Conservation (phyloP, 495 filamentous ascomycete species). For the Parachaetomium inaequale region DNA sequence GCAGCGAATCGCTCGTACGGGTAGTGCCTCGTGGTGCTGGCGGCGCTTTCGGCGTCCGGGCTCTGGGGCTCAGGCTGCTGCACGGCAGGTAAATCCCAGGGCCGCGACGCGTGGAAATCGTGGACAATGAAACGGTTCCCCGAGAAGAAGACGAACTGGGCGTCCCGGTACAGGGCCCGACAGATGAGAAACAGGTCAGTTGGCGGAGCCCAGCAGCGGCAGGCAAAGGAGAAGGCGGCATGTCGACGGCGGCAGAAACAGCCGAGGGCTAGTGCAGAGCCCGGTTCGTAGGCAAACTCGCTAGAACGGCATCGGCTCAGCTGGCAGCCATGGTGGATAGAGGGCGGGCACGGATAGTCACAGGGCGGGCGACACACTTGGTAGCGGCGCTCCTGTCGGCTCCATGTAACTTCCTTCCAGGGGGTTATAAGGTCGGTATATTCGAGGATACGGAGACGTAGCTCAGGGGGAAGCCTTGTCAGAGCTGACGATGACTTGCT, state of each 20-base stretch:
- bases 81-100: background rate
- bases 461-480: background rate
- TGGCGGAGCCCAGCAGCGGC: conserved; percentile 11
- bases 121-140: conserved; percentile 8
- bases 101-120: background rate
- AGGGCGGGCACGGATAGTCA: background rate
- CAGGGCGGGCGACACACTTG: background rate
- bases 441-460: conserved; percentile 7
- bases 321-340: background rate
- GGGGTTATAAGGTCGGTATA: conserved; percentile 14
- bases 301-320: background rate
- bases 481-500: background rate
- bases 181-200: conserved; percentile 9
- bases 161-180: conserved; percentile 4
- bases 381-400: background rate
- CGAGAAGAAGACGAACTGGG: conserved; percentile 5
- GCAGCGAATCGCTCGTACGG: background rate
- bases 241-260: conserved; percentile 10
- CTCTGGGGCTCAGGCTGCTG: background rate
- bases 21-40: background rate
- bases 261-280: background rate
- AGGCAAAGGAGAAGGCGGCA: background rate
- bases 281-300: background rate
- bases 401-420: conserved; percentile 5
- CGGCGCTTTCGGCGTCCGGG: background rate